Evolutionary conservation across 2,329 filamentous ascomycete genomes (phyloP).

Genomic region (Pyrenophora tritici-repentis): DNA sequence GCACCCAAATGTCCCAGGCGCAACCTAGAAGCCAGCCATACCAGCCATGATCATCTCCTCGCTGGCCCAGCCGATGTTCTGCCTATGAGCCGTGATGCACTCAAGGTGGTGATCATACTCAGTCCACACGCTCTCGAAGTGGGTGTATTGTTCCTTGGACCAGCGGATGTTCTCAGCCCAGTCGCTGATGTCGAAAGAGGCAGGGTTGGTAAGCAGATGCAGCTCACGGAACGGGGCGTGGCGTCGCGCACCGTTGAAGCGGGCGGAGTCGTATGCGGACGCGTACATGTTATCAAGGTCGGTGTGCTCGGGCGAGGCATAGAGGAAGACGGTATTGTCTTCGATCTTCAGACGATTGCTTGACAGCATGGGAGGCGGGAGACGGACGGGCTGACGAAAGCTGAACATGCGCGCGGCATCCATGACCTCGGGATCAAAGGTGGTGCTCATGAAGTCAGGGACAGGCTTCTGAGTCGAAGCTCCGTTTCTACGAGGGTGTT

Average conservation of each 20-base stretch:
- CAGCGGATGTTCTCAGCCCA: constrained; percentile 44
- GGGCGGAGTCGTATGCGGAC: constrained; percentile 19
- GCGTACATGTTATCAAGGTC: constrained; percentile 16
- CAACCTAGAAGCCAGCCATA: no score
- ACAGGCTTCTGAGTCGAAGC: no score
- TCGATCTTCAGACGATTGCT: constrained; percentile 28
- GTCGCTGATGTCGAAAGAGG: constrained; percentile 22
- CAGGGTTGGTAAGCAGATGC: constrained; percentile 28
- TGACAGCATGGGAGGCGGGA: constrained; percentile 24
- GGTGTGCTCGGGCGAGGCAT: constrained; percentile 16
- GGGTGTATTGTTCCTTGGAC: constrained; percentile 34
- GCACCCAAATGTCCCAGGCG: no score
- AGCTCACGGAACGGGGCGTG: constrained; percentile 33
- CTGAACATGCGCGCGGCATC: constrained; percentile 7
- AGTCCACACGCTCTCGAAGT: constrained; percentile 32
- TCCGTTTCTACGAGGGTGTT: neutral
- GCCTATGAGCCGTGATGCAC: constrained; percentile 26
- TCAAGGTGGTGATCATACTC: constrained; percentile 35
- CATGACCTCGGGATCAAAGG: constrained; percentile 8
- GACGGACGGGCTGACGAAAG: constrained; percentile 7
- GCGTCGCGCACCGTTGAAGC: constrained; percentile 27
- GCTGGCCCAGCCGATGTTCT: constrained; percentile 31
- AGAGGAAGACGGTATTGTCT: constrained; percentile 17
- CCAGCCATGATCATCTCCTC: constrained; percentile 17
- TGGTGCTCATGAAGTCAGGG: no score